These are phyloP conservation scores for Calonectria pseudoturangicola DNA, from an alignment of 2,329 filamentous ascomycete species.

Conservation along the genomic window DNA sequence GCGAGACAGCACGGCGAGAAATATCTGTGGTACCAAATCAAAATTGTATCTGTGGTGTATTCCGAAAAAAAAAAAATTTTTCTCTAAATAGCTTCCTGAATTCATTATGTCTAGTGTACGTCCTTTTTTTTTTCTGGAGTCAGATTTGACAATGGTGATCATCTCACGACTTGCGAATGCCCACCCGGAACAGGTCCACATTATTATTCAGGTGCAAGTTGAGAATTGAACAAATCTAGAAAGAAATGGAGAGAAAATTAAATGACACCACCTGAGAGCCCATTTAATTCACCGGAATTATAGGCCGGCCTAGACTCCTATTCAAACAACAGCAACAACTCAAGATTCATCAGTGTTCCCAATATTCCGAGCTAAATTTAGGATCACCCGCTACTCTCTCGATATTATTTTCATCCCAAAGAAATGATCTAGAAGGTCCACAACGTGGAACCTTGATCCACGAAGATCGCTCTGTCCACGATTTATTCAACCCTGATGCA, in stretches of 20 bases:
- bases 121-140: background rate
- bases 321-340: background rate
- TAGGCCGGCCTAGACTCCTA: background rate
- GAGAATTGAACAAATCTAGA: background rate
- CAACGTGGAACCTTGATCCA: slow-evolving; percentile 2
- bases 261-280: background rate
- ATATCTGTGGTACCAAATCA: background rate
- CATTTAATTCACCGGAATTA: background rate
- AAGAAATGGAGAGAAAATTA: background rate
- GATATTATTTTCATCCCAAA: background rate
- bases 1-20: background rate
- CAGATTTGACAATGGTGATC: background rate
- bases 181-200: background rate
- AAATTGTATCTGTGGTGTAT: background rate
- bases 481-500: background rate
- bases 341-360: too few relatives aligned
- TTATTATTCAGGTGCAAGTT: slow-evolving; percentile 3
- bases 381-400: background rate
- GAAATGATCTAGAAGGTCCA: background rate
- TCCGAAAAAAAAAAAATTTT: background rate
- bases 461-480: slow-evolving; percentile 12
- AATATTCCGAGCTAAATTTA: background rate
- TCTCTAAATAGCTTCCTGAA: too few relatives aligned
- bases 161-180: background rate
- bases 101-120: background rate